Conservation (phyloP, 108 stramenopile genomes). For the Pseudonitzschia multistriata region DNA sequence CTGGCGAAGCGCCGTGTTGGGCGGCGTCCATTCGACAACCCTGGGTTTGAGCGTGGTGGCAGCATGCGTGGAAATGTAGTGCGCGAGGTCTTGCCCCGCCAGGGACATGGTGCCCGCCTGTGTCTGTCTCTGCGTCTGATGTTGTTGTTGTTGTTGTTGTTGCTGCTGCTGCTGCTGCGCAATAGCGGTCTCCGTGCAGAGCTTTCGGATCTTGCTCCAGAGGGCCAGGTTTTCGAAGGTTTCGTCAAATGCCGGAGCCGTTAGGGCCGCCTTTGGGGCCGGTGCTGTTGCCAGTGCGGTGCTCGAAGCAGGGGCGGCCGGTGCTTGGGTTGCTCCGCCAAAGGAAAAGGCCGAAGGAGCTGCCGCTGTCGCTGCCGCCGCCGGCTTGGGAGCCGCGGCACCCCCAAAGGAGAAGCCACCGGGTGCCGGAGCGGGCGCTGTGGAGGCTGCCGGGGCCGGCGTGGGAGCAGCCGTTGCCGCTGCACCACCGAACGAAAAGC, state of each 20-base stretch:
- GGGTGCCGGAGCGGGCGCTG: constrained; percentile 30
- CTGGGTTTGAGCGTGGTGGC: not conserved
- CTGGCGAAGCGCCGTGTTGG: constrained; percentile 38
- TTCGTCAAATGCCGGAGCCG: constrained; percentile 34
- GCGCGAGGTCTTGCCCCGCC: constrained; percentile 38
- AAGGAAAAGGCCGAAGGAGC: constrained; percentile 21
- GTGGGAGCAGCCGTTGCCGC: constrained; percentile 14
- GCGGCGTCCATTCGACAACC: constrained; percentile 22
- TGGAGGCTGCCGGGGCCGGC: constrained; percentile 10
- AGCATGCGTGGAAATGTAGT: constrained; percentile 11
- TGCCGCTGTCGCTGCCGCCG: not conserved
- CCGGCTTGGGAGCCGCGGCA: not conserved
- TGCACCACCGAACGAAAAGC: constrained; percentile 10
- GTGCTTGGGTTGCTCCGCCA: constrained; percentile 24
- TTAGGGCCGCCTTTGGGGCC: constrained; percentile 17
- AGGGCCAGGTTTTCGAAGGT: constrained; percentile 37
- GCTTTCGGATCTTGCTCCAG: constrained; percentile 6
- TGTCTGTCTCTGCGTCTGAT: too few relatives aligned
- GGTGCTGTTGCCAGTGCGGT: constrained; percentile 31
- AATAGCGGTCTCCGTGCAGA: constrained; percentile 1
- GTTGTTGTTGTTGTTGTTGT: not conserved
- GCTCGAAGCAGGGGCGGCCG: constrained; percentile 18
- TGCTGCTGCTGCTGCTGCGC: not conserved
- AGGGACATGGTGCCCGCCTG: constrained; percentile 2
- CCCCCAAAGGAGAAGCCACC: constrained; percentile 19